phyloP scores from a whole-genome alignment of 768 basidiomycete genomes.

The Mycena latifolia region DNA sequence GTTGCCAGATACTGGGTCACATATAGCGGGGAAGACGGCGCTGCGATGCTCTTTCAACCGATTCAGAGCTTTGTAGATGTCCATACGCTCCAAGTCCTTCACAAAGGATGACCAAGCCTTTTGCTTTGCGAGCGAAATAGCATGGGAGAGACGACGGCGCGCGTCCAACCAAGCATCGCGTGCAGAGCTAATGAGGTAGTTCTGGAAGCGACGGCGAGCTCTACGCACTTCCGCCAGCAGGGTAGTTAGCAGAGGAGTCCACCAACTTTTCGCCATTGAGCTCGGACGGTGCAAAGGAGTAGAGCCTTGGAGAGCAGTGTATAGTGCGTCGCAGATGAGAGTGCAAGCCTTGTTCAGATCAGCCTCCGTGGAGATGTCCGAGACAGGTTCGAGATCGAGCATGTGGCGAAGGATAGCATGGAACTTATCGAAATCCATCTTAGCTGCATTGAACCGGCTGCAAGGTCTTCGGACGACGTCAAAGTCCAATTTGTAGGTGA shows the following conservation, averaged over 20 bases:
- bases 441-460: no score
- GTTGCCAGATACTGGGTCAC: background rate
- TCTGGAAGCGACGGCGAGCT: background rate
- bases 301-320: background rate
- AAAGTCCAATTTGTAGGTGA: background rate
- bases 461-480: no score
- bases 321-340: background rate
- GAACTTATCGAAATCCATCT: no score
- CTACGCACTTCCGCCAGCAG: background rate
- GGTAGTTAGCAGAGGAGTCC: background rate
- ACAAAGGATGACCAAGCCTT: background rate
- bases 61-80: constrained; percentile 10
- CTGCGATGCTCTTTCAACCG: background rate
- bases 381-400: no score
- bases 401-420: no score
- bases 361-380: no score
- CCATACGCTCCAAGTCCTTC: background rate
- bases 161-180: background rate
- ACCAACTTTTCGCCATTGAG: background rate
- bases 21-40: background rate
- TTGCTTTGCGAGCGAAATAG: constrained; percentile 4
- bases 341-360: background rate
- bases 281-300: background rate
- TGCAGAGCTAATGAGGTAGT: background rate
- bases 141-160: background rate